Evolutionary conservation across 1,284 basidiomycete genomes (phyloP), one percentile per base, ranked within the genome.

Genomic region (Puccinia triticina): DNA sequence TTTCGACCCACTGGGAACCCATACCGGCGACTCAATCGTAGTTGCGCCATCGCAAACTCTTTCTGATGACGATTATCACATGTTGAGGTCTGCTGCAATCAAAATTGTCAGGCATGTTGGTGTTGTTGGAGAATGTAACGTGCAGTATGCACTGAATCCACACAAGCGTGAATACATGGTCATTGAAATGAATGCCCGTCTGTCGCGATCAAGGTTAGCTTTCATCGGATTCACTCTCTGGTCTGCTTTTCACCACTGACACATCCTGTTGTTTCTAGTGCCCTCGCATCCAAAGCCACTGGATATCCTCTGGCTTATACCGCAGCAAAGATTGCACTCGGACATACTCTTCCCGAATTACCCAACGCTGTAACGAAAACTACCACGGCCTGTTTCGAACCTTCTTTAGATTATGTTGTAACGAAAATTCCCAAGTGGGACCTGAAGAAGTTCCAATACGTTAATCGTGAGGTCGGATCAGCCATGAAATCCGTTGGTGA

Each of bases 361-460:
- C 96, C 96, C 40, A 99, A 99, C 88, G 95, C 96, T 46, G 97
- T 99, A 83, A 99, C 97, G 79, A 99, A 99, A 89, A 96, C 95
- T 21, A 99, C 97, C 5, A 99, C 96, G 10, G 97, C 97, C 1
- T 99, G 97, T 88, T 99, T 99, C 88, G 97, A 99, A 87, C 96
- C 97, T n/a, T 96, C 95, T 18, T 90, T 99, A 76, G 97, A 99
- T 88, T 99, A 99, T 89, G 97, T 99, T 86, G 96, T 99, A 84
- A 98, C 95, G 83, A 99, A 99, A 89, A 99, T 99, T 85, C 97
- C 97, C 85, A 98, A 98, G 88, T 99, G 97, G 96, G 97, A 99
- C 88, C 89, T 99, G 83, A 95, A 95, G 85, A 99, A 99, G 89
- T 98, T 99, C 90, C 95, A 98, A 86, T 89, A 90, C 86, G 97